phyloP scores from a whole-genome alignment of 1,284 basidiomycete species.

The Leccinum fuscescens region DNA sequence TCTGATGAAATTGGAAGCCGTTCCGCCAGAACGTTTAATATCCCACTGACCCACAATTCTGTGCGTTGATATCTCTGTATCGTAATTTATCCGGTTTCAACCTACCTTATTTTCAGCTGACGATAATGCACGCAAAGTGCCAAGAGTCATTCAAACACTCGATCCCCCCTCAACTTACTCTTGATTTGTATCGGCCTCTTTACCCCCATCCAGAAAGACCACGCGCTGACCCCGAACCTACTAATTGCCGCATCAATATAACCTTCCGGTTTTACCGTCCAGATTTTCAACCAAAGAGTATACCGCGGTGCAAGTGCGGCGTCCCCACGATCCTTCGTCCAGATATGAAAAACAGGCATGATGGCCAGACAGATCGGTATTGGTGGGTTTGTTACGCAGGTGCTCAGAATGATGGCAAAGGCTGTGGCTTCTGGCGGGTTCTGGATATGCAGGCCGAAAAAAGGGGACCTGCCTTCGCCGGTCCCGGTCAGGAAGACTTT shows the following conservation, averaged over 20 bases:
- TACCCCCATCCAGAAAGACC: conserved; percentile 44
- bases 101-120: conserved; percentile 45
- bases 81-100: background rate
- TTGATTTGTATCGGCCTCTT: conserved; percentile 75
- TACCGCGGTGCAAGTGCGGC: conserved; percentile 76
- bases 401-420: conserved; percentile 80
- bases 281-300: conserved; percentile 74
- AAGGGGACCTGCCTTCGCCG: conserved; percentile 50
- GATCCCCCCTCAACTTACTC: conserved; percentile 70
- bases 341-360: conserved; percentile 70
- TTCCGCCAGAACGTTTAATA: conserved; percentile 75
- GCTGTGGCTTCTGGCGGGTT: conserved; percentile 78
- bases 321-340: conserved; percentile 75
- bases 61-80: conserved; percentile 39
- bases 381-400: conserved; percentile 89
- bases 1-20: conserved; percentile 53
- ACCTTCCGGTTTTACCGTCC: conserved; percentile 87
- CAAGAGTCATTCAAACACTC: conserved; percentile 89
- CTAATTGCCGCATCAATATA: conserved; percentile 81
- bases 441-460: conserved; percentile 78
- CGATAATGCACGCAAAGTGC: conserved; percentile 90
- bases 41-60: conserved; percentile 83
- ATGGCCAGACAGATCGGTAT: conserved; percentile 55
- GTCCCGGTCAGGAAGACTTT: conserved; percentile 9
- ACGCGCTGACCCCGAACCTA: conserved; percentile 41